Evolutionary conservation across 345 rosid species (phyloP), one percentile per base, ranked within the genome.

Genomic region (Mallotus nudiflorus): DNA sequence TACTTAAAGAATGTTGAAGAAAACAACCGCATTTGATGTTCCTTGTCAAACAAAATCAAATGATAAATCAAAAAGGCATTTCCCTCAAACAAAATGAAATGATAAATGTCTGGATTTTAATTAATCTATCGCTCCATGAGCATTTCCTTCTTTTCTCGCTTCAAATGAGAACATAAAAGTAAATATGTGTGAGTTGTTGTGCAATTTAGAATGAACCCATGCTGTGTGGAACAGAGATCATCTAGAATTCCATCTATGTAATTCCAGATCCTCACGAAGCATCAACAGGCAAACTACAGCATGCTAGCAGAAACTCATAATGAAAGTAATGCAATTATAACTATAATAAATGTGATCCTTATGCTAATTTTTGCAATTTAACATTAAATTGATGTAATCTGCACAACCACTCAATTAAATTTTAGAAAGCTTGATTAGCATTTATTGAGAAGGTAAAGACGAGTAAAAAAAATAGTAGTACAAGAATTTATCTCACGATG

Each of bases 401-500:
- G 19, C 7, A 59, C 42, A 35, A 33, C 2, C 24, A 58, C 45
- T 19, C 24, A 35, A 59, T n/a, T 12, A 37, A 35, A 16, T 0
- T 35, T 0, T 3, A 9, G 13, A 16, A 19, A 59, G 25, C 45
- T 19, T 8, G 28, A 59, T n/a, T 10, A 1, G 50, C 24, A 1
- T 37, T 3, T 18, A 18, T 35, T 0, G 10, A 22, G 42, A 24
- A 68, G 9, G 56, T 19, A 11, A 22, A 67, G 14, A 16, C 16
- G 25, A n/a, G 2, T 33, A n/a, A 16, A 9, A 10, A 22, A 39
- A 61, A n/a, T 3, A 39, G 2, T 46, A 61, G 31, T n/a, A 50
- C 13, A 4, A 35, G 15, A 13, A 37, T 19, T 52, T 66, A 20
- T 68, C 83, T 80, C 78, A 91, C 97, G 93, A 72, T 82, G 89